Evolutionary conservation across 2,329 filamentous ascomycete species (phyloP).

Genomic region (Nemania bipapillata): DNA sequence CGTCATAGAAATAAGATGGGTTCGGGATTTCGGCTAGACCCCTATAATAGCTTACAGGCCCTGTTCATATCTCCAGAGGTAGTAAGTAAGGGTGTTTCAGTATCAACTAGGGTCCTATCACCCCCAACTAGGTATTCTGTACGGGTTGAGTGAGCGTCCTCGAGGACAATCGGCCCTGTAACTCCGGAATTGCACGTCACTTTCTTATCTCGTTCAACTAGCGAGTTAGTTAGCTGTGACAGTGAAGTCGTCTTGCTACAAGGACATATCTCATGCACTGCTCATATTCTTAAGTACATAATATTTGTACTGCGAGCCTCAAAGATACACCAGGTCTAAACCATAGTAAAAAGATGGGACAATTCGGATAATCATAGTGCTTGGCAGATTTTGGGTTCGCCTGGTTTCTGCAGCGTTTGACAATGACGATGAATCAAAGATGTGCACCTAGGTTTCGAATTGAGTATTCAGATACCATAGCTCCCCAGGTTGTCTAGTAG

Average conservation of each 20-base stretch:
- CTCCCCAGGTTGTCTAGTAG: neutral
- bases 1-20: conserved; percentile 19
- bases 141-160: conserved; percentile 11
- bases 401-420: conserved; percentile 39
- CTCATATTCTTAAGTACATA: neutral
- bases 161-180: conserved; percentile 32
- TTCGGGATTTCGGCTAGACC: conserved; percentile 18
- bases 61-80: conserved; percentile 23
- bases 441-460: conserved; percentile 39
- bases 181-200: conserved; percentile 22
- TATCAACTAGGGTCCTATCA: conserved; percentile 18
- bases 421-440: conserved; percentile 45
- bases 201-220: neutral
- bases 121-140: too few relatives aligned
- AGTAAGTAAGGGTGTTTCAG: conserved; percentile 20
- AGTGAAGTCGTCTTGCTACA: neutral
- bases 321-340: neutral
- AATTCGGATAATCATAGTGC: neutral
- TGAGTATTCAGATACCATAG: neutral
- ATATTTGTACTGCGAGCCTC: neutral
- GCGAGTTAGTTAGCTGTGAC: too few relatives aligned
- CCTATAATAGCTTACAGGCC: conserved; percentile 29
- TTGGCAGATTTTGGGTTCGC: neutral
- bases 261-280: neutral
- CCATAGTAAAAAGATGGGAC: neutral